phyloP scores from a whole-genome alignment of 2,329 filamentous ascomycete genomes.

The Neofusicoccum kwambonambiense region DNA sequence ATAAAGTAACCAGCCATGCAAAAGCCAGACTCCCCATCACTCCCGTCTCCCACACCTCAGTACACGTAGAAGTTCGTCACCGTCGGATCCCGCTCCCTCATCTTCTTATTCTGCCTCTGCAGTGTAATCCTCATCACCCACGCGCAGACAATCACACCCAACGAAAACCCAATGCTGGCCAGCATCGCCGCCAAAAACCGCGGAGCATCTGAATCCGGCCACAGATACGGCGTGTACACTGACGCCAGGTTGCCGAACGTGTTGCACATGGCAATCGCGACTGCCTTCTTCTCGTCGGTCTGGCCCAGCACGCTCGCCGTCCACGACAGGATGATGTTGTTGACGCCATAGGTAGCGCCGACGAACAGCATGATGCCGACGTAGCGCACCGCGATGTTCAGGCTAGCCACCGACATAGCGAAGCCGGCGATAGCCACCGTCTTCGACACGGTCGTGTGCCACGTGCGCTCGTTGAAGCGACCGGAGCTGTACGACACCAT shows the following conservation, averaged over 20 bases:
- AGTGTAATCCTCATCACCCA: slow-evolving; percentile 34
- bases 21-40: background rate
- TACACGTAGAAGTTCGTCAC: slow-evolving; percentile 1
- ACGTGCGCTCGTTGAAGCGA: slow-evolving; percentile 28
- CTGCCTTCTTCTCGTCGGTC: slow-evolving; percentile 46
- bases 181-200: slow-evolving; percentile 32
- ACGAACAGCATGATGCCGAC: slow-evolving; percentile 34
- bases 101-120: slow-evolving; percentile 32
- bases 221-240: slow-evolving; percentile 38
- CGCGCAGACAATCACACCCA: slow-evolving; percentile 29
- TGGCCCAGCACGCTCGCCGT: slow-evolving; percentile 42
- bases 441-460: slow-evolving; percentile 28
- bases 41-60: background rate
- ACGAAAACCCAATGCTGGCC: slow-evolving; percentile 32
- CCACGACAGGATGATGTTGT: slow-evolving; percentile 41
- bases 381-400: slow-evolving; percentile 31
- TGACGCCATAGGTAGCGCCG: slow-evolving; percentile 27
- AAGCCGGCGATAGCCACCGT: slow-evolving; percentile 31
- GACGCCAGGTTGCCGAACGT: slow-evolving; percentile 39
- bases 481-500: slow-evolving; percentile 28
- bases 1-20: background rate
- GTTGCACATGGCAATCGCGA: slow-evolving; percentile 44
- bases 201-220: slow-evolving; percentile 32
- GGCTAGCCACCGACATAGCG: slow-evolving; percentile 27
- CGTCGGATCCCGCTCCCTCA: slow-evolving; percentile 22